Percentiles rank a stretch among this genome's conserved stretches.
These are phyloP conservation scores for Pichia heedii DNA, from an alignment of 805 yeast genomes.

Conservation along the genomic window DNA sequence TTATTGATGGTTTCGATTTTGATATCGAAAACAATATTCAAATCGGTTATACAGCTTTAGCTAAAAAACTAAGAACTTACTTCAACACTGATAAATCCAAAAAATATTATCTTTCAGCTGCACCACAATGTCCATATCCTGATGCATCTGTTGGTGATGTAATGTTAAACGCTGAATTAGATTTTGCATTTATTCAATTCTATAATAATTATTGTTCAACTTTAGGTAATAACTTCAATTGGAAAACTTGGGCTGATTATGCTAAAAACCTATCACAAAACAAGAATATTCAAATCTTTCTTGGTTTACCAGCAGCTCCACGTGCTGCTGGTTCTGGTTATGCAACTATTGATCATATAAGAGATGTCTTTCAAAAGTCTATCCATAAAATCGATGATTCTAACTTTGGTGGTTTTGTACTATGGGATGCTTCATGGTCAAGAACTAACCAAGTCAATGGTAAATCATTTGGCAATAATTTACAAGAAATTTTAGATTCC, in stretches of 20 bases:
- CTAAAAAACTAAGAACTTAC: constrained; percentile 35
- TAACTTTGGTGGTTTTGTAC: constrained; percentile 63
- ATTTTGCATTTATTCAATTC: constrained; percentile 80
- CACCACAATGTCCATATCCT: constrained; percentile 89
- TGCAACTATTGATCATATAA: constrained; percentile 33
- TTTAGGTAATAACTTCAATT: constrained; percentile 40
- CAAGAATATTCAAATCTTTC: constrained; percentile 53
- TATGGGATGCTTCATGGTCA: constrained; percentile 65
- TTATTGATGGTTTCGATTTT: constrained; percentile 77
- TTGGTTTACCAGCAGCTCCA: constrained; percentile 61
- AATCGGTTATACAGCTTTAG: constrained; percentile 61
- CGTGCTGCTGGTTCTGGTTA: constrained; percentile 53
- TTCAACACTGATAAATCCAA: constrained; percentile 37
- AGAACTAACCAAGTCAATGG: constrained; percentile 11
- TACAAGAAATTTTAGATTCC: constrained; percentile 8
- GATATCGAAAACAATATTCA: constrained; percentile 57
- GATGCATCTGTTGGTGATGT: constrained; percentile 47
- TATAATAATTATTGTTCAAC: constrained; percentile 76
- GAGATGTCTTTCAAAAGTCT: constrained; percentile 24
- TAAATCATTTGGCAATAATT: constrained; percentile 9
- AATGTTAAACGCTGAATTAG: constrained; percentile 47
- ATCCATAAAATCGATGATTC: constrained; percentile 21
- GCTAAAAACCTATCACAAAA: constrained; percentile 57
- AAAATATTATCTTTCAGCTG: constrained; percentile 69
- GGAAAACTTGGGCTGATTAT: constrained; percentile 62